Evolutionary conservation across 768 basidiomycete genomes (phyloP).

Genomic region (Boletus tomentosulus): DNA sequence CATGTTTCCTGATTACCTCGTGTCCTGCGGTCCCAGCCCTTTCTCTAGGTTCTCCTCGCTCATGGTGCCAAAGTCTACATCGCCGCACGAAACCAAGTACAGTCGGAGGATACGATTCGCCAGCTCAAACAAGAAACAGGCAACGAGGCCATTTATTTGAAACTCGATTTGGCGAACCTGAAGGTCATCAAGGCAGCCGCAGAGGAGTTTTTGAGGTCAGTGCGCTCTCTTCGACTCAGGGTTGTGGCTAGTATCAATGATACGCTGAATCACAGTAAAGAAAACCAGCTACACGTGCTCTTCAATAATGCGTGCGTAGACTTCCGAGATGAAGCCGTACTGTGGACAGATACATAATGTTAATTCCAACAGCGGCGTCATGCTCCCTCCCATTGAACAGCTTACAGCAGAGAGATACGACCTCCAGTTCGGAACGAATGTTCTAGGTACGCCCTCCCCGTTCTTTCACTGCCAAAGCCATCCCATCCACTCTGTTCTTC

Average conservation of each 20-base stretch:
- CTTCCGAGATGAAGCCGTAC: background rate
- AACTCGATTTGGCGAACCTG: slow-evolving; percentile 37
- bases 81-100: slow-evolving; percentile 23
- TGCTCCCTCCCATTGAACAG: slow-evolving; percentile 37
- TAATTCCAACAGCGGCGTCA: slow-evolving; percentile 41
- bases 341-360: background rate
- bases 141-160: slow-evolving; percentile 30
- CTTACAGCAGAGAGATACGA: slow-evolving; percentile 46
- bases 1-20: background rate
- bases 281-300: slow-evolving; percentile 43
- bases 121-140: slow-evolving; percentile 31
- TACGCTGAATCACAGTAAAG: slow-evolving; percentile 31
- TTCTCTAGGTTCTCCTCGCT: slow-evolving; percentile 20
- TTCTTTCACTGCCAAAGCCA: background rate
- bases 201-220: slow-evolving; percentile 8
- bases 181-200: slow-evolving; percentile 21
- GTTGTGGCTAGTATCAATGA: background rate
- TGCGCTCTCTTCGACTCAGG: background rate
- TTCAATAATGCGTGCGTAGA: slow-evolving; percentile 46
- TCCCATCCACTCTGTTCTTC: background rate
- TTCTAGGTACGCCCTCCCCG: slow-evolving; percentile 32
- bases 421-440: slow-evolving; percentile 29
- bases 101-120: slow-evolving; percentile 27
- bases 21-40: background rate
- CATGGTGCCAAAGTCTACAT: slow-evolving; percentile 36